Evolutionary conservation across 306 rosid genomes (phyloP), one percentile per base, ranked within the genome.

Genomic region (Calophaca sinica): DNA sequence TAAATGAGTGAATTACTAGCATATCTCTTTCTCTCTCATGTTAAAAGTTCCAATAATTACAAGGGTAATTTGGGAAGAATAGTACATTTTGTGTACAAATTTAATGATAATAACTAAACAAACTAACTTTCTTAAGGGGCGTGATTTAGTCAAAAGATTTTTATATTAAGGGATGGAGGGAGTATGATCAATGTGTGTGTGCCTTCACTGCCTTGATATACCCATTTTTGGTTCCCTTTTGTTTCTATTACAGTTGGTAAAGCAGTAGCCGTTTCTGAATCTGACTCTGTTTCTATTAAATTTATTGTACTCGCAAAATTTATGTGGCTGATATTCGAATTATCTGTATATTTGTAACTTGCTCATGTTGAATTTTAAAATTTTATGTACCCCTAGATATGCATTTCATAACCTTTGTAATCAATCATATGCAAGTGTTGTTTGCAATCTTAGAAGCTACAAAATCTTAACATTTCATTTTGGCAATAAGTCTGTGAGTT

Each of bases 251-350:
- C 46, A 42, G 63, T 58, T 62, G 73, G 20, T 49, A 62, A 48
- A 54, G 39, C 26, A 68, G 31, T 49, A 58, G 55, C 41, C 41
- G 53, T 73, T 45, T 73, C 62, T 42, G 50, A 58, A 20, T 20
- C 26, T 20, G 54, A 2, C 52, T 72, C 58, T 71, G 42, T 62
- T 42, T 57, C 53, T 9, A 33, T 31, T 36, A 42, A 60, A 32
- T 8, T 28, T 61, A 62, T 80, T 20, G 1, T 20, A 20, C 26
- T 20, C 1, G 26, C 26, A 46, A 42, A 60, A 32, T 8, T 28
- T 61, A 62, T 80, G 74, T 7, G 12, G 52, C 39, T 3, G 65
- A 75, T 48, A 67, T 60, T 73, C 50, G 4, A 80, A 62, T 69
- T 58, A 29, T 55, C 44, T 48, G 10, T 33, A 7, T 79, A 5